Evolutionary conservation across 129 eudicot species (phyloP).

Genomic region (Flaveria brownii): DNA sequence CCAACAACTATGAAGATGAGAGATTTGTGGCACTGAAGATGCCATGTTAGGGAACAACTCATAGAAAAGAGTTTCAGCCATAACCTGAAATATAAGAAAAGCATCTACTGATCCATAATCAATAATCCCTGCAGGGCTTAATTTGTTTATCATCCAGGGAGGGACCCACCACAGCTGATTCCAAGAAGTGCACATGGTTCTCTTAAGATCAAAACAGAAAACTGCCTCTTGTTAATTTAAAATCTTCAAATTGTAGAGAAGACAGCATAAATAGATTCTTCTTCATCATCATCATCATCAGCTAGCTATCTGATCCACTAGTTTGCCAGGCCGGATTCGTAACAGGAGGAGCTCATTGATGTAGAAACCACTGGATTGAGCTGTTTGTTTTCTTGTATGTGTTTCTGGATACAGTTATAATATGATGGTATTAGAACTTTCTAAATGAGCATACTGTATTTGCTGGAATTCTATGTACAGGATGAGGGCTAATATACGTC

Average conservation of each 20-base stretch:
- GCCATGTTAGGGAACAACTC: constrained; percentile 32
- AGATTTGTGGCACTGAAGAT: constrained; percentile 34
- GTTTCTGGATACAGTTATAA: too few relatives aligned
- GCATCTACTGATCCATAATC: constrained; percentile 30
- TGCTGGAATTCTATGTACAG: too few relatives aligned
- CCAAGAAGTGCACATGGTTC: constrained; percentile 24
- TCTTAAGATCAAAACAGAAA: neutral
- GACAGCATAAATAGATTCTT: neutral
- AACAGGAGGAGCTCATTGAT: too few relatives aligned
- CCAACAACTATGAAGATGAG: constrained; percentile 28
- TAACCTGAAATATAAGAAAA: neutral
- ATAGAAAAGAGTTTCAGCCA: constrained; percentile 14
- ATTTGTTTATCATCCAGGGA: constrained; percentile 17
- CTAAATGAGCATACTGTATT: too few relatives aligned
- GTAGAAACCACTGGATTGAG: too few relatives aligned
- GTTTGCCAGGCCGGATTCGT: too few relatives aligned
- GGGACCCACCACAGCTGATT: constrained; percentile 22
- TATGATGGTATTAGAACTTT: too few relatives aligned
- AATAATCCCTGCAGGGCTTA: constrained; percentile 10
- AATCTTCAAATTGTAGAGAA: too few relatives aligned
- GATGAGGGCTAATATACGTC: too few relatives aligned
- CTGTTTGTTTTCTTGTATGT: too few relatives aligned
- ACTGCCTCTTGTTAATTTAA: neutral
- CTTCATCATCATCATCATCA: neutral
- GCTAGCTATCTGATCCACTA: neutral